phyloP scores from a whole-genome alignment of 2,329 filamentous ascomycete species.

The Ceratocystis variospora region DNA sequence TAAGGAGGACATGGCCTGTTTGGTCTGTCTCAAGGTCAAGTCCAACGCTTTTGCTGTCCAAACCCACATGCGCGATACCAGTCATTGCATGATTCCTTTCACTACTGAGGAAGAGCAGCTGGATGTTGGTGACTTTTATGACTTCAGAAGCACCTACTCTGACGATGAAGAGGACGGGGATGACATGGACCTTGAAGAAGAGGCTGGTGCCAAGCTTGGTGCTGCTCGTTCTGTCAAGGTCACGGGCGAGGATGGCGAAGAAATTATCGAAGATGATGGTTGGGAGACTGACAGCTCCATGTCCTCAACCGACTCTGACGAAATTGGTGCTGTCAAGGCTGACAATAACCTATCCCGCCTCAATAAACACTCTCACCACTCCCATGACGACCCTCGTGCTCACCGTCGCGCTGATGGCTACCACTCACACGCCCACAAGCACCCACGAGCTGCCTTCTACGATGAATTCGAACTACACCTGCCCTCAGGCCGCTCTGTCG shows the following conservation, averaged over 20 bases:
- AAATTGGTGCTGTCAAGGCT: conserved; percentile 65
- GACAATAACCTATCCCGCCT: conserved; percentile 57
- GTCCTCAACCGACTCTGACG: conserved; percentile 78
- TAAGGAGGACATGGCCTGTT: conserved; percentile 64
- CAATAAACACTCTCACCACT: conserved; percentile 61
- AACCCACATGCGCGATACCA: conserved; percentile 94
- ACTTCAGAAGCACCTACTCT: conserved; percentile 90
- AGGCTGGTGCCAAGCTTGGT: conserved; percentile 56
- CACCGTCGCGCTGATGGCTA: conserved; percentile 65
- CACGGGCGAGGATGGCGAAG: conserved; percentile 37
- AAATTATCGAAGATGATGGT: conserved; percentile 50
- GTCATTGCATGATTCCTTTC: conserved; percentile 94
- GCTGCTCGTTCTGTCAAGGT: conserved; percentile 41
- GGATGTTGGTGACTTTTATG: conserved; percentile 91
- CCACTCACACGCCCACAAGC: conserved; percentile 71
- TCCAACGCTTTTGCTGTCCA: conserved; percentile 67
- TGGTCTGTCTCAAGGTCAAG: conserved; percentile 76
- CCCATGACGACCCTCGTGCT: conserved; percentile 52
- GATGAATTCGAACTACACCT: conserved; percentile 91
- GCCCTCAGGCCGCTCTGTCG: conserved; percentile 75
- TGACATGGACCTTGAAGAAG: conserved; percentile 36
- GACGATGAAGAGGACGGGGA: conserved; percentile 53
- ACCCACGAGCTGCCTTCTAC: conserved; percentile 64
- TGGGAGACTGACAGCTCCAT: conserved; percentile 92
- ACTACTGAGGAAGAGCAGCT: conserved; percentile 78